Percentiles rank a stretch among this genome's conserved stretches.
These are phyloP conservation scores for Piper betle DNA, from an alignment of 164 flowering plant species.

Conservation along the genomic window DNA sequence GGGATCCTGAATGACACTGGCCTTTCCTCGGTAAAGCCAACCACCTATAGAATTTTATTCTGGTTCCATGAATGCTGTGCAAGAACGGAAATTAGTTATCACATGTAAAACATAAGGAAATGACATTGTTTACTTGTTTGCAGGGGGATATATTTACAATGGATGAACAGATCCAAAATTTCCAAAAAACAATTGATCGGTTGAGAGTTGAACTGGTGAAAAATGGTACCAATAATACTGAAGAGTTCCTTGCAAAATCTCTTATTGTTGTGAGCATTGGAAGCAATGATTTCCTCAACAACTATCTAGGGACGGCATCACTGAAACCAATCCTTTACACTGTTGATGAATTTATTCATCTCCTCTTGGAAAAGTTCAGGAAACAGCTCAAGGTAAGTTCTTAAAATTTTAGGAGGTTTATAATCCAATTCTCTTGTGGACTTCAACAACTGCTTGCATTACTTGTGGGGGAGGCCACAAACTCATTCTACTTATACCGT, in stretches of 20 bases:
- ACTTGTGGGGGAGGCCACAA: no score
- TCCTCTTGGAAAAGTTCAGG: not conserved
- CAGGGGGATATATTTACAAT: conserved; percentile 5
- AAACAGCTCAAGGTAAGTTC: conserved; percentile 8
- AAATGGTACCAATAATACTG: not conserved
- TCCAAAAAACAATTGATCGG: not conserved
- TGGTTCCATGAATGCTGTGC: no score
- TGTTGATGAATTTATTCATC: not conserved
- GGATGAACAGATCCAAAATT: conserved; percentile 4
- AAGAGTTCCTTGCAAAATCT: conserved; percentile 1
- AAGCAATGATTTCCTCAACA: conserved; percentile 7
- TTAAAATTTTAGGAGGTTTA: no score
- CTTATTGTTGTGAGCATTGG: conserved; percentile 7
- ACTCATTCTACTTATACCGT: no score
- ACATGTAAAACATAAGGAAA: not conserved
- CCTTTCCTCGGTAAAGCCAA: not conserved
- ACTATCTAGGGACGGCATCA: not conserved
- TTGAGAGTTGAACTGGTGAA: not conserved
- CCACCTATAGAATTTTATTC: not conserved
- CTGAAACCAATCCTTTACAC: not conserved
- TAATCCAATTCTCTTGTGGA: not conserved
- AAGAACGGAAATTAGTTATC: no score
- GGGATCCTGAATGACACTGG: conserved; percentile 10
- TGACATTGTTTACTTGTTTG: not conserved
- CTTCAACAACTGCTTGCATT: no score